Conservation (phyloP, 225 moss, liverwort and hornwort species). For the Lunularia cruciata region DNA sequence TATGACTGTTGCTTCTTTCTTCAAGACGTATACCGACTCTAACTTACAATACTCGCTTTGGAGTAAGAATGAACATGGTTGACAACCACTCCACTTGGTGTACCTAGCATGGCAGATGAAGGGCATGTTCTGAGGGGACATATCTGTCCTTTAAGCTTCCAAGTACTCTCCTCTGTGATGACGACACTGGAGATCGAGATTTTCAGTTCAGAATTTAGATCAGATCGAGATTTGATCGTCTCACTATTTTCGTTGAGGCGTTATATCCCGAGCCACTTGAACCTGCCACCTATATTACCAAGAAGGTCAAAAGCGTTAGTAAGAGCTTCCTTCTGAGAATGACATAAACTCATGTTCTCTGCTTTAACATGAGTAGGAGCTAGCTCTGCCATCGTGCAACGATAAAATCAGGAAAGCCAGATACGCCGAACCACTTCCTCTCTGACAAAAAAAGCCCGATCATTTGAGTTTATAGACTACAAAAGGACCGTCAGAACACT, state of each 20-base stretch:
- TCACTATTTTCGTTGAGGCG: slow-evolving; percentile 25
- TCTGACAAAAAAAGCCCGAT: no score
- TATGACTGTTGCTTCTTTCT: slow-evolving; percentile 1
- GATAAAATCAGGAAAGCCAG: no score
- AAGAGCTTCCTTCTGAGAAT: no score
- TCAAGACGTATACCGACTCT: slow-evolving; percentile 13
- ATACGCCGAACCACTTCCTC: no score
- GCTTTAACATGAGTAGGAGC: no score
- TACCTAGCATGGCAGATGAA: slow-evolving; percentile 16
- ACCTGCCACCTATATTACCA: slow-evolving; percentile 37
- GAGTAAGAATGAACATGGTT: slow-evolving; percentile 11
- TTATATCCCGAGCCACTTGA: slow-evolving; percentile 35
- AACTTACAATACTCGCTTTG: slow-evolving; percentile 18
- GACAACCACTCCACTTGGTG: background rate
- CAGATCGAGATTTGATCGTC: no score
- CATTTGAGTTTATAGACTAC: no score
- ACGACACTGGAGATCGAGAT: slow-evolving; percentile 3
- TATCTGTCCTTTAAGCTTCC: slow-evolving; percentile 3
- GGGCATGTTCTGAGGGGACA: background rate
- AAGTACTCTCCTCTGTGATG: slow-evolving; percentile 4
- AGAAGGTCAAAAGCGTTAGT: background rate
- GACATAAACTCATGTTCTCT: no score
- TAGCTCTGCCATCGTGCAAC: no score
- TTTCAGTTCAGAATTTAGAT: slow-evolving; percentile 1
- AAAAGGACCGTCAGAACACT: no score